Conservation (phyloP, 176 grass and related monocot species). For the Eremochloa ophiuroides region DNA sequence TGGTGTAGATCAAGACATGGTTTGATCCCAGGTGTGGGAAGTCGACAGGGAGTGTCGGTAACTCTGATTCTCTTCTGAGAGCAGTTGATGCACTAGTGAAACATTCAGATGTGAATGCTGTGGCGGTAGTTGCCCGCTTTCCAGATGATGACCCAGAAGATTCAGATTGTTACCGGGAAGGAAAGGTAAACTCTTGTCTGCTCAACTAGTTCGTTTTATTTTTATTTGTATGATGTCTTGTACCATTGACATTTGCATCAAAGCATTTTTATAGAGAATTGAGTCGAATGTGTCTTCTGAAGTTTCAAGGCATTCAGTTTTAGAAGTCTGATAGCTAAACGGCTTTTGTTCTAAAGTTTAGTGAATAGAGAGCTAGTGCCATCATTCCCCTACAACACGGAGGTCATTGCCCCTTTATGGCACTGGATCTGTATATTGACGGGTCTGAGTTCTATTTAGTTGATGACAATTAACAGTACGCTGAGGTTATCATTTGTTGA, state of each 20-base stretch:
- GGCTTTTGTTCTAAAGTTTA: background rate
- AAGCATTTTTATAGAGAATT: background rate
- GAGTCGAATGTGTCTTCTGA: background rate
- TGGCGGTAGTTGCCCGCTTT: slow-evolving; percentile 79
- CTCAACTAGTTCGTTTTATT: background rate
- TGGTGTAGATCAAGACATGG: slow-evolving; percentile 74
- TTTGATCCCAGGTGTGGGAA: slow-evolving; percentile 76
- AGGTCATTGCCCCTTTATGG: background rate
- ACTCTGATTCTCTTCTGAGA: slow-evolving; percentile 67
- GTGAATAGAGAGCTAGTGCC: background rate
- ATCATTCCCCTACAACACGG: background rate
- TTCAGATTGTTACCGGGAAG: slow-evolving; percentile 64
- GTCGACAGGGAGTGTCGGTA: slow-evolving; percentile 70
- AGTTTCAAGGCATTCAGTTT: background rate
- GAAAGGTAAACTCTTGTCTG: slow-evolving; percentile 51
- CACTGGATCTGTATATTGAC: background rate
- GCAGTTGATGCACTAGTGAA: slow-evolving; percentile 62
- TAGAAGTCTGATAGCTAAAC: background rate
- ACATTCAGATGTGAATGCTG: slow-evolving; percentile 60
- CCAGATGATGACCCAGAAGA: slow-evolving; percentile 80
- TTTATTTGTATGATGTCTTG: background rate
- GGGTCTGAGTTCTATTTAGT: background rate
- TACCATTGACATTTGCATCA: background rate
- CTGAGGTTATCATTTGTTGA: background rate
- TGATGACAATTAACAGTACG: background rate